Percentiles rank a stretch among this genome's conserved stretches.
Evolutionary conservation across 192 early-diverging fungal genomes (phyloP).

Genomic region (Obelidium mucronatum): DNA sequence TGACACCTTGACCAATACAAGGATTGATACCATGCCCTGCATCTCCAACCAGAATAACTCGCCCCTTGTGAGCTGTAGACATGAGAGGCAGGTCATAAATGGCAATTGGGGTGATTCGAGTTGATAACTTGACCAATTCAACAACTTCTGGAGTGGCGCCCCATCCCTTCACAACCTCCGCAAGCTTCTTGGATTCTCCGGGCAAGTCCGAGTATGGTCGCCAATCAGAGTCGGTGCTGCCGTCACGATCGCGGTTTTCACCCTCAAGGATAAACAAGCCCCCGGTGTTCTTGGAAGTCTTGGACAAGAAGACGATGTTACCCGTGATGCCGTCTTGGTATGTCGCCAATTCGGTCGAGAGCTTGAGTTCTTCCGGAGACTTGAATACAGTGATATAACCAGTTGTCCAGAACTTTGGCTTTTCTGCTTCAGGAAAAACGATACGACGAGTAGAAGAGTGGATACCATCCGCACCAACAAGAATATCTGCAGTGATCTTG

Average conservation of each 20-base stretch:
- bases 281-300: not conserved
- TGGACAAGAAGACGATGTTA: not conserved
- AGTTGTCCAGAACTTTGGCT: not conserved
- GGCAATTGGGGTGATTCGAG: not conserved
- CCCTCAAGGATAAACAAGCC: conserved; percentile 22
- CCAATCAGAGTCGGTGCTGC: conserved; percentile 21
- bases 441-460: conserved; percentile 3
- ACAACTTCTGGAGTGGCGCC: not conserved
- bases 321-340: not conserved
- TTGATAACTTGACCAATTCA: not conserved
- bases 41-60: conserved; percentile 24
- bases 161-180: conserved; percentile 8
- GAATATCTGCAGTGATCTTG: not conserved
- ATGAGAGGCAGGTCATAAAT: conserved; percentile 29
- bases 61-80: not conserved
- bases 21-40: conserved; percentile 25
- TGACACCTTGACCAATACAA: conserved; percentile 10
- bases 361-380: not conserved
- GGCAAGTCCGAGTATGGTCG: conserved; percentile 16
- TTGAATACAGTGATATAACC: conserved; percentile 21
- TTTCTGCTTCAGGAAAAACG: not conserved
- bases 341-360: not conserved
- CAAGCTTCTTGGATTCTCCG: not conserved
- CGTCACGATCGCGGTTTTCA: not conserved
- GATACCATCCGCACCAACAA: conserved; percentile 26